Conservation (phyloP, 2,329 filamentous ascomycete species). For the Monosporascus sp. region DNA sequence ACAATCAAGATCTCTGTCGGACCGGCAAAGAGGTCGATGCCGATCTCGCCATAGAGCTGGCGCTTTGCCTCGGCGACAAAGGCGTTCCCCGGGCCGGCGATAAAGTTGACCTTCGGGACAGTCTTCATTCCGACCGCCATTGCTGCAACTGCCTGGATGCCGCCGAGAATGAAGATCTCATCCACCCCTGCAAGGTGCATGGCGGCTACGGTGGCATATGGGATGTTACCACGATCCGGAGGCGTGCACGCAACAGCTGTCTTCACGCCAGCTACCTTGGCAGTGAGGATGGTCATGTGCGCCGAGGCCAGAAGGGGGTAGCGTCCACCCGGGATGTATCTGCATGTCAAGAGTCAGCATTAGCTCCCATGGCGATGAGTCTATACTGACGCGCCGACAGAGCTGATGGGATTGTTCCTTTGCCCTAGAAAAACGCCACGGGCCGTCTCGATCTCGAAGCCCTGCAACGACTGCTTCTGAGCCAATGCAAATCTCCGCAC, state of each 20-base stretch:
- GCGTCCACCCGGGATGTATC: slow-evolving; percentile 43
- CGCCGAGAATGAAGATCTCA: slow-evolving; percentile 21
- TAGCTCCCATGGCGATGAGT: too few species aligned
- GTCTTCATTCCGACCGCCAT: slow-evolving; percentile 47
- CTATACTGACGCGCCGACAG: slow-evolving; percentile 31
- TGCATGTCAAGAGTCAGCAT: too few species aligned
- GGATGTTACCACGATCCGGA: slow-evolving; percentile 42
- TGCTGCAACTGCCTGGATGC: slow-evolving; percentile 46
- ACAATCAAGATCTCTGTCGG: slow-evolving; percentile 69
- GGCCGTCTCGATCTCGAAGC: slow-evolving; percentile 46
- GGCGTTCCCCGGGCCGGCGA: slow-evolving; percentile 48
- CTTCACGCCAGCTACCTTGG: slow-evolving; percentile 47
- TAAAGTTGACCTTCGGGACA: slow-evolving; percentile 43
- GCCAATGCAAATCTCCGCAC: slow-evolving; percentile 43
- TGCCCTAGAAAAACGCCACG: slow-evolving; percentile 47
- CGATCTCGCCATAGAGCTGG: slow-evolving; percentile 46
- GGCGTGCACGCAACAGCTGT: slow-evolving; percentile 46
- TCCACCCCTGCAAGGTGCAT: slow-evolving; percentile 27
- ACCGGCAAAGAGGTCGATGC: slow-evolving; percentile 48
- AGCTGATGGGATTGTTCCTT: slow-evolving; percentile 41
- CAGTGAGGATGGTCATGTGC: slow-evolving; percentile 51
- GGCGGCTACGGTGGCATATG: slow-evolving; percentile 43
- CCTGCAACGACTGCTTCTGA: slow-evolving; percentile 37
- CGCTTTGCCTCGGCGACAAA: slow-evolving; percentile 51
- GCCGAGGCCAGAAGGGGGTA: slow-evolving; percentile 48